These are phyloP conservation scores for Ceratobasidium sp. DNA, from an alignment of 1,284 basidiomycete genomes.

Conservation along the genomic window DNA sequence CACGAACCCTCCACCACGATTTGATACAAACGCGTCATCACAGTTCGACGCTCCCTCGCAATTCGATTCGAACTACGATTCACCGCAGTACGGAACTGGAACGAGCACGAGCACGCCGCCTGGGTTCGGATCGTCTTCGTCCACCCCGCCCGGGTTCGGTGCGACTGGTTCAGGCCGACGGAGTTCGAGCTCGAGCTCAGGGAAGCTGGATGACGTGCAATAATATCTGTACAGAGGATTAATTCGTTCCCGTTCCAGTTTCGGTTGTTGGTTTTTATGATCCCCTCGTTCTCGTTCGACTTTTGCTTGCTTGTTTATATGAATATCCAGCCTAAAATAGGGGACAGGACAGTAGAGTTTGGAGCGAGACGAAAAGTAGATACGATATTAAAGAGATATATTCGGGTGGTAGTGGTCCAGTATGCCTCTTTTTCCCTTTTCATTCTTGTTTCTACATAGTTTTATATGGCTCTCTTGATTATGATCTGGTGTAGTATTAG, in stretches of 20 bases:
- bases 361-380: too few relatives aligned
- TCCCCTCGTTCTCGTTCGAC: neutral
- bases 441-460: too few relatives aligned
- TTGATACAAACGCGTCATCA: conserved; percentile 1
- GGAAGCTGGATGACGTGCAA: conserved; percentile 1
- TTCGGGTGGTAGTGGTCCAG: too few relatives aligned
- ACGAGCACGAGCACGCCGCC: conserved; percentile 17
- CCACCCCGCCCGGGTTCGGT: conserved; percentile 17
- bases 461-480: too few relatives aligned
- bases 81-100: neutral
- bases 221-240: neutral
- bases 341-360: too few relatives aligned
- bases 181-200: neutral
- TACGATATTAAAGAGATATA: too few relatives aligned
- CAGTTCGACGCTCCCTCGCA: neutral
- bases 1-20: neutral
- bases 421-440: too few relatives aligned
- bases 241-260: too few relatives aligned
- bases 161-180: neutral
- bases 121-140: conserved; percentile 16
- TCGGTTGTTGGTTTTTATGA: neutral
- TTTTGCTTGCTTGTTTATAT: too few relatives aligned
- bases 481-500: too few relatives aligned
- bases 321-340: too few relatives aligned
- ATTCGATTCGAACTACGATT: conserved; percentile 13